phyloP scores from a whole-genome alignment of 2,329 filamentous ascomycete genomes.

The Colletotrichum gigasporum region DNA sequence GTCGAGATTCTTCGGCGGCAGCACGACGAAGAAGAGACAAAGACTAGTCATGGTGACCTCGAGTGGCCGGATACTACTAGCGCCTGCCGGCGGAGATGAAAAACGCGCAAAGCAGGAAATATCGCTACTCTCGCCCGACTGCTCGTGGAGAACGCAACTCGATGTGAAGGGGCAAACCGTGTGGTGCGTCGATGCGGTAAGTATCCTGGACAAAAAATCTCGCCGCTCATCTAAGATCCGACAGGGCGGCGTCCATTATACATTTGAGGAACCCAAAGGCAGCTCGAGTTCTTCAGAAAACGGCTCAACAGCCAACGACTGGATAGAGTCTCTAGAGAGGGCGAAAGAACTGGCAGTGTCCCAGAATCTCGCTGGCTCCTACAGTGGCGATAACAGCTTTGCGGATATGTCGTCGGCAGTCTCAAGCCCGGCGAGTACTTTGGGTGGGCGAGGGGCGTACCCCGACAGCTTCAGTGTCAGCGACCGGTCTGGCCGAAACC shows the following conservation, averaged over 20 bases:
- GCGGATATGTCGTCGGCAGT: constrained; percentile 75
- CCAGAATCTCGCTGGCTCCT: constrained; percentile 73
- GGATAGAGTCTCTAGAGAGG: constrained; percentile 88
- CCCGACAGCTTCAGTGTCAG: constrained; percentile 57
- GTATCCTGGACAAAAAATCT: constrained; percentile 43
- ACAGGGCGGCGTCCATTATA: constrained; percentile 87
- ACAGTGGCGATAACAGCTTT: constrained; percentile 73
- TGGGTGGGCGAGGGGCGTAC: constrained; percentile 67
- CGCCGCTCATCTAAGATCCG: constrained; percentile 29
- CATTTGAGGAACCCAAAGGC: constrained; percentile 92
- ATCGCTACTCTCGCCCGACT: constrained; percentile 80
- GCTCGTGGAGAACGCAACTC: constrained; percentile 79
- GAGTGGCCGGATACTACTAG: constrained; percentile 87
- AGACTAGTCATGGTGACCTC: constrained; percentile 95
- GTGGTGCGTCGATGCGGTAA: constrained; percentile 94
- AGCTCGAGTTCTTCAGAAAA: constrained; percentile 64
- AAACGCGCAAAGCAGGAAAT: constrained; percentile 96
- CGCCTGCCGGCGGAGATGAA: constrained; percentile 91
- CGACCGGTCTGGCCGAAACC: constrained; percentile 65
- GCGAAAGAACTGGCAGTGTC: constrained; percentile 86
- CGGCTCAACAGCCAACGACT: constrained; percentile 82
- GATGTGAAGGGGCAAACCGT: constrained; percentile 89
- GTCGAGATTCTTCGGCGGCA: constrained; percentile 91
- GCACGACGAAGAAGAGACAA: constrained; percentile 90
- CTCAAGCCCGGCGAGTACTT: constrained; percentile 80